Evolutionary conservation across 495 filamentous ascomycete species (phyloP).

Genomic region (Penicillium coprophilum): DNA sequence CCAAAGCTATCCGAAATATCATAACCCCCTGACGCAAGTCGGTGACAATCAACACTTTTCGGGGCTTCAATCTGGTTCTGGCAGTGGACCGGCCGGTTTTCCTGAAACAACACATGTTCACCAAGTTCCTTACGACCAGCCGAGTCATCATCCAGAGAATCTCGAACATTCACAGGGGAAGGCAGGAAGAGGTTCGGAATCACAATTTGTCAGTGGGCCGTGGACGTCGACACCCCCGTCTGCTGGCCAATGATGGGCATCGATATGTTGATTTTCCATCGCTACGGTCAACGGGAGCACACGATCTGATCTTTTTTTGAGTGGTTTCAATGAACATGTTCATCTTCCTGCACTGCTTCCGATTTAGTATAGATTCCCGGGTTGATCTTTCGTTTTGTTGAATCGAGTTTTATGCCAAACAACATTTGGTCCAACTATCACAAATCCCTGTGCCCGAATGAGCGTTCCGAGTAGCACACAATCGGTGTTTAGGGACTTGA

Average conservation of each 20-base stretch:
- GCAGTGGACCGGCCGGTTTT: background rate
- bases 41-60: conserved; percentile 15
- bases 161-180: background rate
- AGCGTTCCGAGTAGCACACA: background rate
- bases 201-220: conserved; percentile 30
- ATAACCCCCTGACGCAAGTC: conserved; percentile 17
- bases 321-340: background rate
- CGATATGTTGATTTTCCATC: background rate
- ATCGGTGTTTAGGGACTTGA: background rate
- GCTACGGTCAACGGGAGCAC: background rate
- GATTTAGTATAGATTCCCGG: conserved; percentile 9
- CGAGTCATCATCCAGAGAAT: background rate
- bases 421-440: background rate
- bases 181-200: conserved; percentile 14
- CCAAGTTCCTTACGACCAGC: conserved; percentile 6
- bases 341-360: background rate
- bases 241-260: conserved; percentile 2
- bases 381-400: background rate
- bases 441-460: background rate
- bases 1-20: conserved; percentile 12
- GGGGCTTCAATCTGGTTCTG: conserved; percentile 1
- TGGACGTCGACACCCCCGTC: conserved; percentile 23
- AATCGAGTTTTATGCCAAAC: background rate
- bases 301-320: conserved; percentile 1
- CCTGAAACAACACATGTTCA: background rate